phyloP scores from a whole-genome alignment of 1,139 yeast genomes.

The Candida sp. region DNA sequence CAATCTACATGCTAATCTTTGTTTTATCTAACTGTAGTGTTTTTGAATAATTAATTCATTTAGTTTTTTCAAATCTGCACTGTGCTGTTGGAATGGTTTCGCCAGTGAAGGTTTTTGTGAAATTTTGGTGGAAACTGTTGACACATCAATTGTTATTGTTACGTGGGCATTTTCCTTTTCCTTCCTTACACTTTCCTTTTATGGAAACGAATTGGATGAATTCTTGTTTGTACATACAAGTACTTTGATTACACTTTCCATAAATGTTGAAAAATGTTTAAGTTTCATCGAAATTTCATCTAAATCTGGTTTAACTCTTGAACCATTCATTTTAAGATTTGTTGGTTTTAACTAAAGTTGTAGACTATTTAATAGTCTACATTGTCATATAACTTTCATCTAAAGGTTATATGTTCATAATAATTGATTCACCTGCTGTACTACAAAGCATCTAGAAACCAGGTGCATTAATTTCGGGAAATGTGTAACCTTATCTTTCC shows the following conservation, averaged over 20 bases:
- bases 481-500: too few species aligned
- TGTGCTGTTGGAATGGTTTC: neutral
- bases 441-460: neutral
- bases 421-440: neutral
- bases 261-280: too few species aligned
- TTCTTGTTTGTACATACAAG: too few species aligned
- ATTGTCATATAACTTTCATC: neutral
- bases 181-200: too few species aligned
- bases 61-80: neutral
- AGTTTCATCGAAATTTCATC: too few species aligned
- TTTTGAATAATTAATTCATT: neutral
- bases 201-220: too few species aligned
- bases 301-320: neutral
- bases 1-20: neutral
- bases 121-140: too few species aligned
- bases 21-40: neutral
- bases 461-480: neutral
- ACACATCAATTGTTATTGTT: too few species aligned
- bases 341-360: neutral
- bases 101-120: too few species aligned
- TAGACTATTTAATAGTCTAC: neutral
- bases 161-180: too few species aligned
- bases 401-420: neutral
- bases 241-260: too few species aligned
- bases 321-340: too few species aligned